Percentiles rank a stretch among this genome's conserved stretches.
Conservation (phyloP, 768 basidiomycete genomes). For the Calocybe gangraenosa region DNA sequence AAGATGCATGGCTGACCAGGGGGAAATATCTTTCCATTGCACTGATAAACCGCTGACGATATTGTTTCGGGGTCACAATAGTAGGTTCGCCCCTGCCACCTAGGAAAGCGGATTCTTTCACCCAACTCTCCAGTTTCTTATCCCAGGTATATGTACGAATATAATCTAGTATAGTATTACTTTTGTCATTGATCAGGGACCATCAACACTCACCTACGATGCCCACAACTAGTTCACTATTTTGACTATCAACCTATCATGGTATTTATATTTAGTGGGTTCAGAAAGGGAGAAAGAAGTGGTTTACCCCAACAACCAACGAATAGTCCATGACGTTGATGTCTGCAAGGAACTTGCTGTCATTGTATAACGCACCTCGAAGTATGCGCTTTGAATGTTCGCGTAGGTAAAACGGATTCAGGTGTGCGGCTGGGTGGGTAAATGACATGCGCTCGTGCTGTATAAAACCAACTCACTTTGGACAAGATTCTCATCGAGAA, state of each 20-base stretch:
- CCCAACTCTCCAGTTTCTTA: slow-evolving; percentile 97
- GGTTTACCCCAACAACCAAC: slow-evolving; percentile 76
- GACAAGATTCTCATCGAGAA: slow-evolving; percentile 94
- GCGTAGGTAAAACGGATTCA: slow-evolving; percentile 89
- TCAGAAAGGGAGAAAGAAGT: not conserved
- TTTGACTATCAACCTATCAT: slow-evolving; percentile 71
- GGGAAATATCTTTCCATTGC: slow-evolving; percentile 92
- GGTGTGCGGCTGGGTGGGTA: slow-evolving; percentile 61
- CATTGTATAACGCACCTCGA: slow-evolving; percentile 86
- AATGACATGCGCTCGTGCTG: not conserved
- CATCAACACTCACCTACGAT: slow-evolving; percentile 78
- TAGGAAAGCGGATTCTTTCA: slow-evolving; percentile 91
- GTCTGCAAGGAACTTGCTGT: slow-evolving; percentile 91
- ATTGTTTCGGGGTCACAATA: slow-evolving; percentile 94
- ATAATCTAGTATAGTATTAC: slow-evolving; percentile 54
- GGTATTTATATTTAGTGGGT: slow-evolving; percentile 1
- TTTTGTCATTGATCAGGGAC: not conserved
- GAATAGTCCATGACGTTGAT: slow-evolving; percentile 99
- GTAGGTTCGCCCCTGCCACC: slow-evolving; percentile 92
- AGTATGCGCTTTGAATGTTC: slow-evolving; percentile 95
- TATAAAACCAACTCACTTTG: slow-evolving; percentile 52
- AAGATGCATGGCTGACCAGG: slow-evolving; percentile 44
- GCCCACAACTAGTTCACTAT: slow-evolving; percentile 90
- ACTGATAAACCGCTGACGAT: slow-evolving; percentile 79
- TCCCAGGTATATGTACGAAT: slow-evolving; percentile 98